phyloP scores from a whole-genome alignment of 192 early-diverging fungal species.

The Gryganskiella cystojenkinii region DNA sequence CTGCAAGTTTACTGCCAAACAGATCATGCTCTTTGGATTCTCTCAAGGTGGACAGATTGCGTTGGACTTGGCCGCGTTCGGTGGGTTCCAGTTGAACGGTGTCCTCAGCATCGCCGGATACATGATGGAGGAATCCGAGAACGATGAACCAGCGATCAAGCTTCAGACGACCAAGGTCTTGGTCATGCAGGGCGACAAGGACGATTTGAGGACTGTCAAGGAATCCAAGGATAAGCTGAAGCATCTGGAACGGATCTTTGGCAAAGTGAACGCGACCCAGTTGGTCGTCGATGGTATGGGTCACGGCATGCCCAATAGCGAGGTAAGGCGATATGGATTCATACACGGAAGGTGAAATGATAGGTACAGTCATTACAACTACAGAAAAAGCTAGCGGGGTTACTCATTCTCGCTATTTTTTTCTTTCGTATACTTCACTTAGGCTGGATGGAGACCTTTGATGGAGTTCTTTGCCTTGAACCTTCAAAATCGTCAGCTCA shows the following conservation, averaged over 20 bases:
- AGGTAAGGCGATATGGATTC: too few relatives aligned
- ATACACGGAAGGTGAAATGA: not conserved
- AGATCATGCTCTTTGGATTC: conserved; percentile 79
- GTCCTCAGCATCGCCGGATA: conserved; percentile 73
- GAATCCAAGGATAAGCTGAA: conserved; percentile 52
- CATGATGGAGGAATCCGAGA: conserved; percentile 55
- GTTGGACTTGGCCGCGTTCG: conserved; percentile 71
- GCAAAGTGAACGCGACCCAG: conserved; percentile 41
- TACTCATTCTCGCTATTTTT: not conserved
- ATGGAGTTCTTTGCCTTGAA: conserved; percentile 71
- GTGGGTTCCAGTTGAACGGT: conserved; percentile 58
- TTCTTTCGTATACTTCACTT: not conserved
- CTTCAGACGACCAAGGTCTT: conserved; percentile 56
- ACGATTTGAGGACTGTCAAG: conserved; percentile 53
- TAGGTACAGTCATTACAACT: not conserved
- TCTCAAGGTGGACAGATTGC: conserved; percentile 77
- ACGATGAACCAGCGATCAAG: conserved; percentile 25
- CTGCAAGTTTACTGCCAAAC: conserved; percentile 53
- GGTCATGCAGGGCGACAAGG: conserved; percentile 70
- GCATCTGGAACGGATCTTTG: conserved; percentile 46
- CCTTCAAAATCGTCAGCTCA: conserved; percentile 60
- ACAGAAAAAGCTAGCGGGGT: not conserved
- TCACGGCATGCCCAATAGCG: conserved; percentile 67
- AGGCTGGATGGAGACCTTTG: conserved; percentile 69
- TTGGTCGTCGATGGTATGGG: conserved; percentile 66